Evolutionary conservation across 345 rosid species (phyloP).

Genomic region (Corchorus olitorius): DNA sequence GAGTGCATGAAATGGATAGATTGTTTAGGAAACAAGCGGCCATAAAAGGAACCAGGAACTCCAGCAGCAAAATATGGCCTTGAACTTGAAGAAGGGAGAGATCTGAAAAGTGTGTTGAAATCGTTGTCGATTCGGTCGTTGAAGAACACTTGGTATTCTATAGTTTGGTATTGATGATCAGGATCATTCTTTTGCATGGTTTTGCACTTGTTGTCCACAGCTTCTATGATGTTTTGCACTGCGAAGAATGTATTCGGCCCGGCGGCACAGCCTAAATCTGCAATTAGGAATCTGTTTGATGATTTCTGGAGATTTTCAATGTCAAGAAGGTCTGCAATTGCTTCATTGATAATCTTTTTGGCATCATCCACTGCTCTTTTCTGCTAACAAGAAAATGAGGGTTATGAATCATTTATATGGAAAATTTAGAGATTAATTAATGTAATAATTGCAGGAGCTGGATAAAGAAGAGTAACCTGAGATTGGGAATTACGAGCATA

Average conservation of each 20-base stretch:
- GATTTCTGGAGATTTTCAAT: too few relatives aligned
- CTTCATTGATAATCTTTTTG: too few relatives aligned
- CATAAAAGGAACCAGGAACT: constrained; percentile 38
- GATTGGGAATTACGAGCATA: background rate
- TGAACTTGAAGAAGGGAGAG: constrained; percentile 19
- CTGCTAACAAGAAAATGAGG: too few relatives aligned
- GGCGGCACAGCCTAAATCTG: constrained; percentile 55
- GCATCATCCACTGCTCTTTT: too few relatives aligned
- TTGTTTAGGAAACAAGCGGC: constrained; percentile 38
- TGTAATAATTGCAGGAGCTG: too few relatives aligned
- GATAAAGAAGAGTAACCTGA: background rate
- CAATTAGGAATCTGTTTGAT: constrained; percentile 31
- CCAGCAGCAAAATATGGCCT: constrained; percentile 25
- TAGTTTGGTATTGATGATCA: background rate
- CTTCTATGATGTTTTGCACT: constrained; percentile 43
- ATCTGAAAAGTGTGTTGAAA: constrained; percentile 37
- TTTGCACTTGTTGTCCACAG: constrained; percentile 31
- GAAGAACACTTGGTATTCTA: constrained; percentile 32
- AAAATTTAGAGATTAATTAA: too few relatives aligned
- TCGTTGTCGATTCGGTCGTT: constrained; percentile 28
- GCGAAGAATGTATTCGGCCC: constrained; percentile 58
- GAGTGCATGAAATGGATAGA: constrained; percentile 36
- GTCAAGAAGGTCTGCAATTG: too few relatives aligned
- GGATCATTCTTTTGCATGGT: background rate
- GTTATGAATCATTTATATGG: too few relatives aligned